Base-by-base conservation (phyloP, 768 basidiomycete species). In the Mycena maculata region DNA sequence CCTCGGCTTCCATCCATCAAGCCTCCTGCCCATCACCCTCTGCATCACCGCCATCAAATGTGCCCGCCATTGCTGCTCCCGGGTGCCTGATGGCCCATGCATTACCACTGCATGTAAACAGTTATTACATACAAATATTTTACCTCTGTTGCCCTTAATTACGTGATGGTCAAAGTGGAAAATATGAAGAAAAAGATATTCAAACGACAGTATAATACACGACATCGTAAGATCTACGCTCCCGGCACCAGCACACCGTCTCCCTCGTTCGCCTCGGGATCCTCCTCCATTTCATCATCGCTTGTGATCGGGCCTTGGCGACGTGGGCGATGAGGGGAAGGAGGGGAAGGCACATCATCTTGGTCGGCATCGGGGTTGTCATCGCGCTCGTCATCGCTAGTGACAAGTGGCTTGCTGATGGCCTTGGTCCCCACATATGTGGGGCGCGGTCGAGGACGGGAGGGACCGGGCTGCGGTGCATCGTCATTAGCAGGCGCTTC, bases 381-480 rank as follows among this genome's bases (percentile, higher is more conserved):
- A 6, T 47, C 45, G 22, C n/a, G 57, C 57, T 59, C 57, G 23
- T 48, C 45, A 8, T 59, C 45, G 30, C 57, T 59, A 12, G 44
- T 59, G 45, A 59, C 48, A 22, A 48, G 36, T 2, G 44, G 9
- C 4, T 25, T 18, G 33, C 57, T 59, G 57, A 27, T 13, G 20
- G 23, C 33, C 12, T 18, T 6, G 41, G 16, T 15, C 13, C 33
- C 33, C 13, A 13, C 33, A 36, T 36, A 36, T 36, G 33, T 13
- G 12, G 45, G 1, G 30, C 22, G 9, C 22, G 31, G 42, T 15
- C 15, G 2, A 3, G 56, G n/a, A 23, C 20, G 39, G 12, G 44
- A 10, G 8, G 25, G 23, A 6, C 22, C 44, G 25, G 30, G 7
- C 7, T 1, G 0, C 22, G n/a, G 41, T n/a, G 41, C 20, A 5